A percentile compares a stretch with the other conserved stretches of the same genome.
Conservation (phyloP, 2,329 filamentous ascomycete genomes). For the Metarhizium album region DNA sequence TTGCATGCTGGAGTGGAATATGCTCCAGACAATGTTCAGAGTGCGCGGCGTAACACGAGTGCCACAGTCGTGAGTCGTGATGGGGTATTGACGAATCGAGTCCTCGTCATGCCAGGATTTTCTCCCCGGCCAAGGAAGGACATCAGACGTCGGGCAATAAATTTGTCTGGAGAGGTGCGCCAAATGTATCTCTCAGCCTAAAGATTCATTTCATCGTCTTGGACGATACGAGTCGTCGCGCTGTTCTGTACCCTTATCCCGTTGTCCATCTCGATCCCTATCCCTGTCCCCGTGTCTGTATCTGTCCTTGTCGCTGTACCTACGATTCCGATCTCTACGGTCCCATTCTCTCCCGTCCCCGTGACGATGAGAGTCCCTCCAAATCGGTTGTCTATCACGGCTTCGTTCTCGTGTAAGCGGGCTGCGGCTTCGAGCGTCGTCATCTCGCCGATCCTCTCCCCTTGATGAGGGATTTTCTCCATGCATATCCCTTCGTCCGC, state of each 20-base stretch:
- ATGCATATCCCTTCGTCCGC: constrained; percentile 18
- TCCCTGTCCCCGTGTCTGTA: constrained; percentile 21
- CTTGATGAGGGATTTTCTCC: constrained; percentile 11
- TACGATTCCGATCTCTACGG: constrained; percentile 7
- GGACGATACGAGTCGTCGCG: constrained; percentile 10
- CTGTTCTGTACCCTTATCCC: neutral
- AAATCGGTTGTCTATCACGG: constrained; percentile 23
- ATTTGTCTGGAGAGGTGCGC: neutral
- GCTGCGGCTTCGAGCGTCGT: neutral
- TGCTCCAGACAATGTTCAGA: neutral
- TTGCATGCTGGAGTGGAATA: neutral
- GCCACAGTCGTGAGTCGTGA: neutral
- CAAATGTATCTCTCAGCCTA: neutral
- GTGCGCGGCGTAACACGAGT: neutral
- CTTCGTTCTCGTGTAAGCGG: constrained; percentile 17
- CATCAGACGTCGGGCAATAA: neutral
- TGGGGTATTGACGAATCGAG: neutral
- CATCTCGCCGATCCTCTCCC: neutral
- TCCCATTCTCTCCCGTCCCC: constrained; percentile 13
- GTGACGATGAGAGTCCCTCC: constrained; percentile 17
- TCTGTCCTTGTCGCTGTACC: constrained; percentile 19
- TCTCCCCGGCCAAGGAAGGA: neutral
- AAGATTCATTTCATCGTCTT: constrained; percentile 6
- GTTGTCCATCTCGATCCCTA: constrained; percentile 6
- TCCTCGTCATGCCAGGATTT: neutral